These are phyloP conservation scores for Penicillium sp. DNA, from an alignment of 2,329 filamentous ascomycete species.

Conservation along the genomic window DNA sequence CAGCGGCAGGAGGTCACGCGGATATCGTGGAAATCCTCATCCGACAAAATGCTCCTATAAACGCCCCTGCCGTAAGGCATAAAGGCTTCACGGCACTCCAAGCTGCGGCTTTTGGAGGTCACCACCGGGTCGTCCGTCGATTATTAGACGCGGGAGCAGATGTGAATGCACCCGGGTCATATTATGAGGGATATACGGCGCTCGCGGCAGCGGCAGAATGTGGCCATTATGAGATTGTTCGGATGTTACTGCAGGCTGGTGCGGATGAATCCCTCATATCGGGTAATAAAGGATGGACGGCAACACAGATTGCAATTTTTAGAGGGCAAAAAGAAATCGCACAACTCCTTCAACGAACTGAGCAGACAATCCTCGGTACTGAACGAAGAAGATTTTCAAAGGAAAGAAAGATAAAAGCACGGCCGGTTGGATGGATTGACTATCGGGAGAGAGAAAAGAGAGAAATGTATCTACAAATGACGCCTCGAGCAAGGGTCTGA, in stretches of 20 bases:
- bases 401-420: neutral
- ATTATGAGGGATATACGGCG: neutral
- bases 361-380: neutral
- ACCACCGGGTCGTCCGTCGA: constrained; percentile 15
- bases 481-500: neutral
- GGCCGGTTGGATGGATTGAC: neutral
- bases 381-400: neutral
- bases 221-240: neutral
- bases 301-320: neutral
- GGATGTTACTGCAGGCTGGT: neutral
- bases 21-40: constrained; percentile 16
- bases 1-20: constrained; percentile 6
- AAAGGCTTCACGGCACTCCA: constrained; percentile 26
- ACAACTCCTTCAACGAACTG: neutral
- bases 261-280: neutral
- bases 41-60: constrained; percentile 17
- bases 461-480: neutral
- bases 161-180: constrained; percentile 13
- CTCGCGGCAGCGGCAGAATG: neutral
- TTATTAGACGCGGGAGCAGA: constrained; percentile 26
- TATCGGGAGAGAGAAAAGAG: neutral
- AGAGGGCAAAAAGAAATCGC: neutral
- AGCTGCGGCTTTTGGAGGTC: constrained; percentile 19
- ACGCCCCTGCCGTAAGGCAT: constrained; percentile 8
- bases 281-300: neutral